A percentile compares a stretch with the other conserved stretches of the same genome.
Evolutionary conservation across 2,329 filamentous ascomycete species (phyloP).

Genomic region (Cytospora piceae): DNA sequence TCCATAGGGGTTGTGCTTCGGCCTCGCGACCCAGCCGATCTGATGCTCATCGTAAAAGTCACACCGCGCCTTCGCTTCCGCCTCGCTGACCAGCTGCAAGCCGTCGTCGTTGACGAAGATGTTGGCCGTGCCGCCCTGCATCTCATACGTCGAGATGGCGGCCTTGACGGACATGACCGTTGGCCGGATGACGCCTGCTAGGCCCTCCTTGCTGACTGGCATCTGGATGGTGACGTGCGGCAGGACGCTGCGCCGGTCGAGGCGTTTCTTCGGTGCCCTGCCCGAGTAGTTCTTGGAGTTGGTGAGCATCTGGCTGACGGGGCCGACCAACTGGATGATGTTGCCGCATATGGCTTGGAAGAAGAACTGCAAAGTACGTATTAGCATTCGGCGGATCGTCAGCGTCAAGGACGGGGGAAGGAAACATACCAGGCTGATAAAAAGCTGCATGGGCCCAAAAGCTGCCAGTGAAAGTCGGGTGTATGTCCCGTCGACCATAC

Average conservation of each 20-base stretch:
- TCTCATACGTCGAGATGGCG: slow-evolving; percentile 76
- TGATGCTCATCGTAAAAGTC: slow-evolving; percentile 68
- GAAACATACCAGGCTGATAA: slow-evolving; percentile 27
- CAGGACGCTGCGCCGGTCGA: slow-evolving; percentile 50
- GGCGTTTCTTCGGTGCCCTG: slow-evolving; percentile 64
- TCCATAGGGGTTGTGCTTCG: slow-evolving; percentile 65
- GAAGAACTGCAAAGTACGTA: slow-evolving; percentile 44
- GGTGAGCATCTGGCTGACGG: slow-evolving; percentile 70
- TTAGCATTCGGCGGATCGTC: slow-evolving; percentile 56
- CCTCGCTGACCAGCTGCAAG: slow-evolving; percentile 62
- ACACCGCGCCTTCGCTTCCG: slow-evolving; percentile 47
- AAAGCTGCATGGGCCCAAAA: slow-evolving; percentile 20
- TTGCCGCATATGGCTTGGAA: slow-evolving; percentile 24
- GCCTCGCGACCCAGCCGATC: slow-evolving; percentile 71
- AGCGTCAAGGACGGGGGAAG: slow-evolving; percentile 41
- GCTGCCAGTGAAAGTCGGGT: slow-evolving; percentile 44
- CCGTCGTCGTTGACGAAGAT: slow-evolving; percentile 79
- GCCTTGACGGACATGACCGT: slow-evolving; percentile 79
- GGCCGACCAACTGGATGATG: slow-evolving; percentile 49
- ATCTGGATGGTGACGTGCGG: slow-evolving; percentile 84
- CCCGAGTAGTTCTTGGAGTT: slow-evolving; percentile 87
- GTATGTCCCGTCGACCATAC: slow-evolving; percentile 17
- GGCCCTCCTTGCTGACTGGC: slow-evolving; percentile 86
- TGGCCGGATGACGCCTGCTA: slow-evolving; percentile 73
- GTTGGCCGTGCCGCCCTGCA: slow-evolving; percentile 76